Conservation (phyloP, 352 stramenopile species). For the Phytopythium ostracodes region DNA sequence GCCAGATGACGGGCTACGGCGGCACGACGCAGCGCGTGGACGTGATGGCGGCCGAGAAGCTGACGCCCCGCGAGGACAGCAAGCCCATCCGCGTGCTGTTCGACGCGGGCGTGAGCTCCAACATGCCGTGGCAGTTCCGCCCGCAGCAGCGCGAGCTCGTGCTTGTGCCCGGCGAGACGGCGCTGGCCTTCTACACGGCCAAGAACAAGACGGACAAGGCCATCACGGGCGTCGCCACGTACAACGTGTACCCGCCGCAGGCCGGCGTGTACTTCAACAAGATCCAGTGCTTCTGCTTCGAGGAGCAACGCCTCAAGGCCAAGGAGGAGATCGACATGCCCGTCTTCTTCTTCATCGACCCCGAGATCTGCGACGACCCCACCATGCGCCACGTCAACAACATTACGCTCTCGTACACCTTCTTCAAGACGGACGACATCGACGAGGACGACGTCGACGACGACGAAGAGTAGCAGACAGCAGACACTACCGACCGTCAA, state of each 20-base stretch:
- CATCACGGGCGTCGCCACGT: constrained; percentile 99
- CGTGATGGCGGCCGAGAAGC: constrained; percentile 70
- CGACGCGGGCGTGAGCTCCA: constrained; percentile 91
- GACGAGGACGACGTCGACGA: constrained; percentile 87
- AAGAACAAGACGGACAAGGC: constrained; percentile 96
- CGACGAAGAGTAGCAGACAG: constrained; percentile 35
- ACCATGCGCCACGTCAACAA: constrained; percentile 95
- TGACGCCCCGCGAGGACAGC: constrained; percentile 90
- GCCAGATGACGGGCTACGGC: constrained; percentile 97
- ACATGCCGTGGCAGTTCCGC: constrained; percentile 97
- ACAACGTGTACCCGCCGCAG: constrained; percentile 98
- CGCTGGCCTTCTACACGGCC: constrained; percentile 98
- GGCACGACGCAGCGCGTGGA: constrained; percentile 89
- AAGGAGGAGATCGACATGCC: constrained; percentile 99
- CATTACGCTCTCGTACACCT: constrained; percentile 98
- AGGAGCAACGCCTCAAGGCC: constrained; percentile 96
- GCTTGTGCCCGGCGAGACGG: constrained; percentile 95
- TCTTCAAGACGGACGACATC: constrained; percentile 97
- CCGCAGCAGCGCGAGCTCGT: constrained; percentile 93
- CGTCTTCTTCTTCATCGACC: constrained; percentile 99
- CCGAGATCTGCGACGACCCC: constrained; percentile 97
- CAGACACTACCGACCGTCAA: background rate
- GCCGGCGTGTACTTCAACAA: constrained; percentile 99
- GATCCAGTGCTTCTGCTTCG: constrained; percentile 99
- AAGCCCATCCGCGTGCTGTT: constrained; percentile 96